Evolutionary conservation across 1,284 basidiomycete genomes (phyloP).

Genomic region (Veloporphyrellus conicus): DNA sequence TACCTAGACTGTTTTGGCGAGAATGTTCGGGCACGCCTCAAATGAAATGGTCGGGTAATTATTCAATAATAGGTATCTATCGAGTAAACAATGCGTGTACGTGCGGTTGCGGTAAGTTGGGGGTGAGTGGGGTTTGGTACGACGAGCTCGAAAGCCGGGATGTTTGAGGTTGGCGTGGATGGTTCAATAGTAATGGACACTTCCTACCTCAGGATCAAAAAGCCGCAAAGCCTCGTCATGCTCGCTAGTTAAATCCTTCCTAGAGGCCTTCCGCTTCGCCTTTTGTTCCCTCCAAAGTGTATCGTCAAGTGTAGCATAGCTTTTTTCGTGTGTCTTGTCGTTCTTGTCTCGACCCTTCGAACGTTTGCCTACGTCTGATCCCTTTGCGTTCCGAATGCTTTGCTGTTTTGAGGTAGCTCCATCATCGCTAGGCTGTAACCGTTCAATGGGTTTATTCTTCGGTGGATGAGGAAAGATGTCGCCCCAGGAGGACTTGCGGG

Average conservation of each 20-base stretch:
- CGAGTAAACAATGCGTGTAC: not conserved
- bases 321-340: conserved; percentile 27
- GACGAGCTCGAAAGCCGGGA: not conserved
- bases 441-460: conserved; percentile 68
- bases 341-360: conserved; percentile 32
- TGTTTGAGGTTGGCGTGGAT: not conserved
- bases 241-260: conserved; percentile 18
- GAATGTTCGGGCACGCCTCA: not conserved
- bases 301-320: conserved; percentile 37
- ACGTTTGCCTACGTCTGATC: conserved; percentile 60
- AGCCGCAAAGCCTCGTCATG: conserved; percentile 6
- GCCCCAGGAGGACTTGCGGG: conserved; percentile 89
- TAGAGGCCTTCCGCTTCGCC: conserved; percentile 34
- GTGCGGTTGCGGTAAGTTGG: not conserved
- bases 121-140: not conserved
- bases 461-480: conserved; percentile 89
- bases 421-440: conserved; percentile 42
- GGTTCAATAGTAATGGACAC: conserved; percentile 7
- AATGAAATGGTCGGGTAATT: conserved; percentile 2
- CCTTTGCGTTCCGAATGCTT: conserved; percentile 23
- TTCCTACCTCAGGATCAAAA: conserved; percentile 7
- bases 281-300: conserved; percentile 37
- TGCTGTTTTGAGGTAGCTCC: conserved; percentile 19
- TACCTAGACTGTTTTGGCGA: not conserved
- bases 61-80: conserved; percentile 6